Base-by-base conservation (phyloP, 306 rosid genomes). In the Trichosanthes truncata region DNA sequence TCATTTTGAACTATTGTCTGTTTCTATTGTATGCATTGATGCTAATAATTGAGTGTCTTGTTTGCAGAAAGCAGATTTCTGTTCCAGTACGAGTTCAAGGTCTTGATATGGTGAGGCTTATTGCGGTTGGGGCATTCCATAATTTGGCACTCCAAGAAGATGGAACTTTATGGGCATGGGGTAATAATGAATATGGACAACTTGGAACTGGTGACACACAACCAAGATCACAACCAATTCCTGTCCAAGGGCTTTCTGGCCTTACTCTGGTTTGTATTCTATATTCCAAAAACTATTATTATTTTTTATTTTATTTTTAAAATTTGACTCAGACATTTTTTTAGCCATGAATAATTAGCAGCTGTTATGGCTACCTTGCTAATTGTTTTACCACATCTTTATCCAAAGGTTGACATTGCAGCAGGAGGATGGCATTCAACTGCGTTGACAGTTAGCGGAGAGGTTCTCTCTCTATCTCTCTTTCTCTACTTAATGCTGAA, bases 351-450 rank as follows among this genome's bases (percentile, higher is more conserved):
- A 61, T 29, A 15, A 74, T 74, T 4, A 73, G 53, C 36, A 38
- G 26, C 57, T 83, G 17, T 52, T 80, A 45, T 61, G 80, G 10
- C 81, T 59, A 77, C 79, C 38, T 77, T 43, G 53, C 66, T 75
- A 29, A 15, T 80, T 67, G 20, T 45, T 60, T 78, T 63, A 65
- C 65, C 83, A 82, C 78, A 61, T 48, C 51, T 78, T 29, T 76
- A 51, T 49, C 35, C 76, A 31, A 63, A 96, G 99, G 93, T 96
- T 82, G 99, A 91, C 81, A 93, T 96, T 85, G 97, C 99, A 72
- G 98, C 99, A 82, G 99, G 99, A 83, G 99, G 99, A 77, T 96
- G 99, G 99, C 99, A 93, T 85, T 96, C 98, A 82, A 96, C 96
- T 77, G 96, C 94, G 69, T 84, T 96, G 82, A 93, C 97, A 78